Evolutionary conservation across 441 rosid species (phyloP).

Genomic region (Gossypium schwendimanii): DNA sequence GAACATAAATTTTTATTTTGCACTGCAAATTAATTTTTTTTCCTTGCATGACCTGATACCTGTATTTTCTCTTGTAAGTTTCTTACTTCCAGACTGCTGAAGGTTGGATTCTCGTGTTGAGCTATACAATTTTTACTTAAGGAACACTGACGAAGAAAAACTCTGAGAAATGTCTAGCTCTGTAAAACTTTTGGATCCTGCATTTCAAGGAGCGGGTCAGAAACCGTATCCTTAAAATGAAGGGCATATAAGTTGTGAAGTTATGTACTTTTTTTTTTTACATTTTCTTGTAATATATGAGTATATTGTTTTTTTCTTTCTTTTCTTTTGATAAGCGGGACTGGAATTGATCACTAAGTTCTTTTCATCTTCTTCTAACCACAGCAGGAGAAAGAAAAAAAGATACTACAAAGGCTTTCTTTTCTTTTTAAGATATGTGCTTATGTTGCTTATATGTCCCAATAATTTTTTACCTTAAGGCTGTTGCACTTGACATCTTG

Average conservation of each 20-base stretch:
- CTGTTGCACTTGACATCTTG: slow-evolving; percentile 47
- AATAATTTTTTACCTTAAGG: slow-evolving; percentile 10
- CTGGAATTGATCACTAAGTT: not conserved
- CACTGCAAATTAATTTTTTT: not conserved
- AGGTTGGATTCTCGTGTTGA: slow-evolving; percentile 13
- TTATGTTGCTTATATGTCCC: slow-evolving; percentile 7
- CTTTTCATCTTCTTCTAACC: not conserved
- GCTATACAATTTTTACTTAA: slow-evolving; percentile 11
- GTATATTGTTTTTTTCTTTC: not conserved
- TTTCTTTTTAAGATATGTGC: not conserved
- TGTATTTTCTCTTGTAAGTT: slow-evolving; percentile 6
- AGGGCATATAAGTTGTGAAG: not conserved
- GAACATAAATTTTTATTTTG: not conserved
- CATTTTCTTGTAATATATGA: not conserved
- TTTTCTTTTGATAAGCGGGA: not conserved
- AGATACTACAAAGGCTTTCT: not conserved
- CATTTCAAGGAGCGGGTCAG: slow-evolving; percentile 93
- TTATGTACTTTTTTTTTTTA: not conserved
- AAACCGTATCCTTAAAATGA: slow-evolving; percentile 70
- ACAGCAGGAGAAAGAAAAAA: not conserved
- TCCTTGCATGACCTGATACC: slow-evolving; percentile 5
- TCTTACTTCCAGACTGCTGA: slow-evolving; percentile 16
- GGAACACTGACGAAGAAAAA: slow-evolving; percentile 18
- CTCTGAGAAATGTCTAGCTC: slow-evolving; percentile 61
- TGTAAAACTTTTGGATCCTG: slow-evolving; percentile 73